Evolutionary conservation across 352 stramenopile species (phyloP), one percentile per base, ranked within the genome.

Genomic region (Phytopythium montanum): DNA sequence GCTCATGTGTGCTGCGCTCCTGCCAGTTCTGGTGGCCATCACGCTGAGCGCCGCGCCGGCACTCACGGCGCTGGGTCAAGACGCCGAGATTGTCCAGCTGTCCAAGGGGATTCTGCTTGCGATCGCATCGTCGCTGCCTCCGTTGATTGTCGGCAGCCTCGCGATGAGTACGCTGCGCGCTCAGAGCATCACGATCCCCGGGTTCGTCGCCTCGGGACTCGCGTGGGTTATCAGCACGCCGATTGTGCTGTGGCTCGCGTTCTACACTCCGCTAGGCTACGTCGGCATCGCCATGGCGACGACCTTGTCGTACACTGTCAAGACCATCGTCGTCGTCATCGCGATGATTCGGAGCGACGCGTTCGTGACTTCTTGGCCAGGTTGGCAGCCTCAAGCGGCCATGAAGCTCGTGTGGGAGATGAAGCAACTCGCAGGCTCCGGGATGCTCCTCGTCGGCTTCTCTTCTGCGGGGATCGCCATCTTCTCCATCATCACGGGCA

Each of bases 361-460:
- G 18, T 76, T 76, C 25, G 39, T 18, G 3, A 55, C 70, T 5
- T 50, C 59, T 4, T 83, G 70, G 73, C 67, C 70, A 25, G 73
- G 72, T 10, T 73, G 56, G 60, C 62, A 64, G 36, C 56, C 64
- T 8, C 49, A 38, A 2, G 53, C 70, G 50, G 62, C 67, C 10
- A 29, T 23, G 39, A 29, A 19, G 10, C 53, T 65, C 2, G 34
- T 54, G 33, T 26, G 25, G 23, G 36, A 59, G 41, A 54, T 65
- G 31, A 25, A 48, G 31, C 26, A 23, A n/a, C 59, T 65, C 5
- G 33, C 23, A 12, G 41, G 57, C 12, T 60, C 59, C 1, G 48
- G 59, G 10, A 26, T 68, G 8, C 61, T 51, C 19, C 34, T 61
- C 23, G 33, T 57, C 2, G 19, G 21, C 19, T 67, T 36, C 55